Conservation (phyloP, 345 rosid species). For the Cardamine resedifolia region DNA sequence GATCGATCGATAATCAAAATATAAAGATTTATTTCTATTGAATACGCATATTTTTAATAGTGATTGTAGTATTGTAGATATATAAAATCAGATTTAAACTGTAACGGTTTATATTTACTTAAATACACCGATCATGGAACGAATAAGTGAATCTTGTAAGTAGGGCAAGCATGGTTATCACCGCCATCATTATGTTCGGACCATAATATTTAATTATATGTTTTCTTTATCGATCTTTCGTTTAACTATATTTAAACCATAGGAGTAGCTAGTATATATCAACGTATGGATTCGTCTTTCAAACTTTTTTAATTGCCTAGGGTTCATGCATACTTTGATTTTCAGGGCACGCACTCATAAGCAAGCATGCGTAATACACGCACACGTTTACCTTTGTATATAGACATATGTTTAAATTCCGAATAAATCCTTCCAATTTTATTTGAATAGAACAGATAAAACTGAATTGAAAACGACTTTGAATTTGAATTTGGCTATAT, state of each 20-base stretch:
- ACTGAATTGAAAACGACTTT: neutral
- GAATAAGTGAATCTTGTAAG: conserved; percentile 34
- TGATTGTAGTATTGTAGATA: neutral
- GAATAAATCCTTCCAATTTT: neutral
- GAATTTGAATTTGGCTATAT: neutral
- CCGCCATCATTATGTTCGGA: conserved; percentile 33
- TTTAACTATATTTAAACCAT: neutral
- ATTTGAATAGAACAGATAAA: neutral
- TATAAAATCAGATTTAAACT: neutral
- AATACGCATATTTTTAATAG: neutral
- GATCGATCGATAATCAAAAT: too few relatives aligned
- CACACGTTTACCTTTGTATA: conserved; percentile 12
- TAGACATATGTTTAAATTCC: neutral
- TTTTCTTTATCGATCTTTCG: neutral
- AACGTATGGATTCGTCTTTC: neutral
- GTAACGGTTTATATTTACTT: neutral
- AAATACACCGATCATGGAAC: conserved; percentile 6
- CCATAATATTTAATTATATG: neutral
- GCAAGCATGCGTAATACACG: conserved; percentile 21
- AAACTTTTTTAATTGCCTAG: neutral
- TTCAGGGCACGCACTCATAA: conserved; percentile 5
- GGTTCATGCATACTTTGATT: conserved; percentile 24
- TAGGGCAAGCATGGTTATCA: conserved; percentile 38
- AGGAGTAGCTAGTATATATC: neutral
- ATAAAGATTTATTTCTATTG: too few relatives aligned